These are phyloP conservation scores for Gossypium sturtianum DNA, from an alignment of 345 rosid species.

Conservation along the genomic window DNA sequence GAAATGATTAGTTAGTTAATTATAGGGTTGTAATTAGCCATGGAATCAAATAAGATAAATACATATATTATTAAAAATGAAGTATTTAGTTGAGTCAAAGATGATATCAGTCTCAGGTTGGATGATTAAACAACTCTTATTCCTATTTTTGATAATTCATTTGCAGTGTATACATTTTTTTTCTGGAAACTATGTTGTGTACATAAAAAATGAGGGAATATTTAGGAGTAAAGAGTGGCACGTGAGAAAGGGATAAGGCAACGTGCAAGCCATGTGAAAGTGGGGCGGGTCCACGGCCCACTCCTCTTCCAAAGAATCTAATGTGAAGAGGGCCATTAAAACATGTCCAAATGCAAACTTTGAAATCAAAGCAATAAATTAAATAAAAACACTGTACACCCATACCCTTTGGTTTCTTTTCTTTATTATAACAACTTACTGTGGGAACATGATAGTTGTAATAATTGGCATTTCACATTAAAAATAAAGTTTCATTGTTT, in stretches of 20 bases:
- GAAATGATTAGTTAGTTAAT: background rate
- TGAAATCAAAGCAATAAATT: background rate
- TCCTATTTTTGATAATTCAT: no score
- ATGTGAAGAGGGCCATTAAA: slow-evolving; percentile 16
- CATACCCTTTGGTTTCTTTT: slow-evolving; percentile 1
- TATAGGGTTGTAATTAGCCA: background rate
- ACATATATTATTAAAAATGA: background rate
- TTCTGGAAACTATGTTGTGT: no score
- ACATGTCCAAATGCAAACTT: slow-evolving; percentile 25
- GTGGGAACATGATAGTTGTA: slow-evolving; percentile 36
- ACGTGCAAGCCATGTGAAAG: slow-evolving; percentile 63
- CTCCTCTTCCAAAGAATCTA: slow-evolving; percentile 18
- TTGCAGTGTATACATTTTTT: no score
- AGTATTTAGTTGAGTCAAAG: no score
- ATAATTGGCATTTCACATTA: slow-evolving; percentile 14
- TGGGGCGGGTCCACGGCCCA: slow-evolving; percentile 47
- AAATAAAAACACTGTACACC: background rate
- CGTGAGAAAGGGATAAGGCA: slow-evolving; percentile 37
- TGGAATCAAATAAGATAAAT: background rate
- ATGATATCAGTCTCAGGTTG: no score
- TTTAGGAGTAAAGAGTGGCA: slow-evolving; percentile 50
- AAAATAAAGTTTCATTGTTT: no score
- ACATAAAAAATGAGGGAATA: background rate
- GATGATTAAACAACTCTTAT: no score
- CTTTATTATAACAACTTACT: background rate